Base-by-base conservation (phyloP, 768 basidiomycete species). In the Suillus fuscotomentosus region DNA sequence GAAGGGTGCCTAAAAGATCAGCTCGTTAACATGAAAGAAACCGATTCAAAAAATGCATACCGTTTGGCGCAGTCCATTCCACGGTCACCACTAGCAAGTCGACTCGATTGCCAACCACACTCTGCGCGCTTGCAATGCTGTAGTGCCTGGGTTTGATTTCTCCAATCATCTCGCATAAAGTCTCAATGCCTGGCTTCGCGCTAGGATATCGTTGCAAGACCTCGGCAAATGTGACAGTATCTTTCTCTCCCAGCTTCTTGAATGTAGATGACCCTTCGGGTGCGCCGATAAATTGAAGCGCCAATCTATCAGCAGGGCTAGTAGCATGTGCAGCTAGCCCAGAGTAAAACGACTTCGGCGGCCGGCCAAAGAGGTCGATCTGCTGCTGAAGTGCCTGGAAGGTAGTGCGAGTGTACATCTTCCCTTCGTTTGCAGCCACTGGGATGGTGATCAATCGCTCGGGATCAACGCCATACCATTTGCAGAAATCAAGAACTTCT, bases 141-240 rank as follows among this genome's bases (percentile, higher is more conserved):
- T 99, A 99, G 77, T 99, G 97, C 66, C 97, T 85, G 4, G 97
- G 96, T 77, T 97, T 95, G 81, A 94, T 98, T 74, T 97, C 95
- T 1, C 94, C 96, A 53, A 98, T 82, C 70, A 97, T 75, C 74
- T 93, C 91, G 71, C 96, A 95, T 3, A 97, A 83, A 63, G 83
- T 87, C 76, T 94, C 94, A 43, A 99, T 88, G 38, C 86, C 84
- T 1, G 94, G 95, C 65, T 83, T 83, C 36, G 97, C 95, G 66
- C 88, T 91, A 27, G 81, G 81, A 75, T 93, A 98, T 72, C 82
- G 83, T 66, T 78, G 81, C 59, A 99, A 78, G 31, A 99, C 81
- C 71, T 99, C 95, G 36, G 90, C 94, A 73, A 97, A 99, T 1
- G 89, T 91, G 51, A 98, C 89, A 0, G 95, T 98, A 70, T 98